Base-by-base conservation (phyloP, 164 flowering plant species). In the Macadamia tetraphylla region DNA sequence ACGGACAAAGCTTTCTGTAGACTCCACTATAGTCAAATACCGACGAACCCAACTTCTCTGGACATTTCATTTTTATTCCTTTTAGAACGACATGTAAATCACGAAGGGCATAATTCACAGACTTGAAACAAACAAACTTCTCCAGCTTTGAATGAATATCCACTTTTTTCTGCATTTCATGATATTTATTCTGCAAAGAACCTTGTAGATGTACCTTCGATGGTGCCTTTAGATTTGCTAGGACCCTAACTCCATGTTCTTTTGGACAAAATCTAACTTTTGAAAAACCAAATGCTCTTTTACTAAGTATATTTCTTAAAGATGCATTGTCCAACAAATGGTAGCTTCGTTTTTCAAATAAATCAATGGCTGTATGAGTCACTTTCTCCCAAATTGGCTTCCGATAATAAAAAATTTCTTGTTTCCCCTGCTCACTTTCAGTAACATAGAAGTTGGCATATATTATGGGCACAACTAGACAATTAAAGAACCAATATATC, bases 381-480 rank as follows among this genome's bases (percentile, higher is more conserved):
- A 88, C 58, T 67, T 81, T 81, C 72, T 81, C 70, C 99, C 98
- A 94, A 44, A 75, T 67, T 42, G 83, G 69, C 72, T 88, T 90
- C 44, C 80, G 69, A 70, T 88, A 95, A 78, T 84, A 92, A 74
- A 72, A 87, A 12, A 91, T 31, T 18, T 86, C 85, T 67, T 76
- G 84, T 63, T 77, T 85, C 64, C 92, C 94, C 71, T 65, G 63
- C 80, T 94, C 87, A 78, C 79, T 89, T 77, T 90, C 97, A 56
- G 98, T 95, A 55, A 88, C 84, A 77, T 92, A 95, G 76, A 95
- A 95, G 79, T 88, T 80, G 46, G 94, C 81, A 69, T 80, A 80
- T 42, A 92, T 67, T 48, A 94, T 58, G 31, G 97, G 94, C 59
- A 83, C 79, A 13, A 95, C 78, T 4, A 92, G 55, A 78, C 29